Percentiles rank a stretch among this genome's conserved stretches.
phyloP scores from a whole-genome alignment of 2,329 filamentous ascomycete genomes.

The Parastagonospora avenae region DNA sequence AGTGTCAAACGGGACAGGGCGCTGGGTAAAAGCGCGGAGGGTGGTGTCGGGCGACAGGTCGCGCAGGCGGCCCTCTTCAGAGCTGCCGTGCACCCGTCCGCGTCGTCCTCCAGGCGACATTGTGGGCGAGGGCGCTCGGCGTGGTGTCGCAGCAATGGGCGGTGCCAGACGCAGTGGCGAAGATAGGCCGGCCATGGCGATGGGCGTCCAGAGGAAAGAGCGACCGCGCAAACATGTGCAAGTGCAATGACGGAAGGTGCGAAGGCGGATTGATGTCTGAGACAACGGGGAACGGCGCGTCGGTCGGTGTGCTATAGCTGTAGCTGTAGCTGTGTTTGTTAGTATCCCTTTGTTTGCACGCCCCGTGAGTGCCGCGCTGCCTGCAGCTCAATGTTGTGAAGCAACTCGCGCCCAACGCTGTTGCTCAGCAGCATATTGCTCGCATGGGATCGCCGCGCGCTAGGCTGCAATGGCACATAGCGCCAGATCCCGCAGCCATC shows the following conservation, averaged over 20 bases:
- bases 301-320: neutral
- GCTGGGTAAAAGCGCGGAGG: conserved; percentile 50
- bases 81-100: conserved; percentile 27
- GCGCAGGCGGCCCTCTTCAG: conserved; percentile 42
- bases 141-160: conserved; percentile 31
- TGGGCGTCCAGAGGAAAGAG: conserved; percentile 22
- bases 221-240: neutral
- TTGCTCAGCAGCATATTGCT: conserved; percentile 5
- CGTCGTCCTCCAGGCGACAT: conserved; percentile 41
- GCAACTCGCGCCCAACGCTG: conserved; percentile 15
- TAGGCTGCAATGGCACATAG: conserved; percentile 14
- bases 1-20: conserved; percentile 51
- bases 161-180: conserved; percentile 39
- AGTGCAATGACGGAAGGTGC: conserved; percentile 22
- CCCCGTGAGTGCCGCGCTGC: conserved; percentile 14
- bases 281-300: conserved; percentile 1
- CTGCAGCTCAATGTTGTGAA: conserved; percentile 22
- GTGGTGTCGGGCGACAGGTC: conserved; percentile 49
- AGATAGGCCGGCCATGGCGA: conserved; percentile 34
- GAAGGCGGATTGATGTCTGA: conserved; percentile 10
- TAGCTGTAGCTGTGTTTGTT: conserved; percentile 15
- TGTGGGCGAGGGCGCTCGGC: conserved; percentile 37
- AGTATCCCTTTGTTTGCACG: conserved; percentile 14
- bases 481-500: neutral
- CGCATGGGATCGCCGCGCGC: conserved; percentile 10